Evolutionary conservation across 2,329 filamentous ascomycete genomes (phyloP).

Genomic region (Xylariales sp.): DNA sequence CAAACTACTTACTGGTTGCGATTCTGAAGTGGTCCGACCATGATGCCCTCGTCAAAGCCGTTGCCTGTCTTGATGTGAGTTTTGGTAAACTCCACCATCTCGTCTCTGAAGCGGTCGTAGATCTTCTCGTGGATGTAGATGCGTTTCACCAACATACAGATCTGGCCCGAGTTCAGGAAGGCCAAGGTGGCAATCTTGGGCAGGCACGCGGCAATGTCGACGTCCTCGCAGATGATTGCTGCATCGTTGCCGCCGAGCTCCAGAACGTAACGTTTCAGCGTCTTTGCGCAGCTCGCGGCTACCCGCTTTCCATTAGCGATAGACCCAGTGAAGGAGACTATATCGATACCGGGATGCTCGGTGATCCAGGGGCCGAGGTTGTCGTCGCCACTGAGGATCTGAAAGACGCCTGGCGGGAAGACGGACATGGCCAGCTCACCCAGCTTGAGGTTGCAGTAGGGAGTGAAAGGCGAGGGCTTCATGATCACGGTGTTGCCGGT

Average conservation of each 20-base stretch:
- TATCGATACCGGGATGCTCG: conserved; percentile 54
- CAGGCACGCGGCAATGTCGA: conserved; percentile 37
- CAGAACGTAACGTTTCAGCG: conserved; percentile 56
- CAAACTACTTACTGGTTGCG: conserved; percentile 61
- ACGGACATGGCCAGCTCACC: conserved; percentile 52
- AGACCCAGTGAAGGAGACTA: conserved; percentile 62
- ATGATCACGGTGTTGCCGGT: conserved; percentile 47
- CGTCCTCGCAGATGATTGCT: conserved; percentile 53
- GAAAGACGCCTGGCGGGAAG: conserved; percentile 60
- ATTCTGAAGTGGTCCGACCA: conserved; percentile 59
- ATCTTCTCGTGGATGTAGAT: conserved; percentile 53
- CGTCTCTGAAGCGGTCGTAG: conserved; percentile 42
- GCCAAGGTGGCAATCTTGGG: conserved; percentile 6
- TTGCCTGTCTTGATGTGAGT: conserved; percentile 29
- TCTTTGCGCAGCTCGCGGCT: conserved; percentile 50
- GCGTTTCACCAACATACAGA: conserved; percentile 29
- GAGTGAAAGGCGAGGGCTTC: conserved; percentile 18
- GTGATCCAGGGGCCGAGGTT: conserved; percentile 58
- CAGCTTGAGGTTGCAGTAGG: conserved; percentile 56
- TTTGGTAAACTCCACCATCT: conserved; percentile 33
- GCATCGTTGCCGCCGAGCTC: conserved; percentile 61
- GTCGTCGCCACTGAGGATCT: too few relatives aligned
- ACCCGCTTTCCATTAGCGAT: conserved; percentile 57
- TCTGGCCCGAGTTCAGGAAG: conserved; percentile 6
- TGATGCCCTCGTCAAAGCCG: conserved; percentile 19